These are phyloP conservation scores for Gnaphalium uliginosum DNA, from an alignment of 129 eudicot species.

Conservation along the genomic window DNA sequence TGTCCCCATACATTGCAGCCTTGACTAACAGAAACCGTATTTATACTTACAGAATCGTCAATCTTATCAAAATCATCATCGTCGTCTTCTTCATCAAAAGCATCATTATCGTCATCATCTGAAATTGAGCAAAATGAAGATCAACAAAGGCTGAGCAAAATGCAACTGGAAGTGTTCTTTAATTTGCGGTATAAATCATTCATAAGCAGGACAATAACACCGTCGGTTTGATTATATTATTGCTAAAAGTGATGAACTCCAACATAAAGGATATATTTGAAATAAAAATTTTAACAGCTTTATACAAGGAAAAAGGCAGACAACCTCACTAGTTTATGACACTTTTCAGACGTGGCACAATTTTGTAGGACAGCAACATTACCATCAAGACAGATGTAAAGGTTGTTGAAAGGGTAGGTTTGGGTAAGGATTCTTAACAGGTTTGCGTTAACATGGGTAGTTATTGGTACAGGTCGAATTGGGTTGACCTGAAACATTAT, in stretches of 20 bases:
- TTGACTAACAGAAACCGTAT: not conserved
- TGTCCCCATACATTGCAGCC: not conserved
- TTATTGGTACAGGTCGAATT: not conserved
- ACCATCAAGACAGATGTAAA: not conserved
- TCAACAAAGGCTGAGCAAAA: not conserved
- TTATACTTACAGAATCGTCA: conserved; percentile 47
- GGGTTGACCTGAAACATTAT: not conserved
- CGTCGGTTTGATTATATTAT: too few species aligned
- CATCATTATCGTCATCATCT: conserved; percentile 51
- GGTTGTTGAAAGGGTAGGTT: not conserved
- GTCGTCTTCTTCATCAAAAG: conserved; percentile 39
- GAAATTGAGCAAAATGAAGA: conserved; percentile 17
- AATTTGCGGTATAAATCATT: too few species aligned
- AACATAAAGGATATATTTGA: not conserved
- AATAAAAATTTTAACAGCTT: not conserved
- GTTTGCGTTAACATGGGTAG: not conserved
- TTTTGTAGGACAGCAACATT: not conserved
- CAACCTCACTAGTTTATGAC: not conserved
- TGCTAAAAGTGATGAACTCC: too few species aligned
- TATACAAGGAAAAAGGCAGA: not conserved
- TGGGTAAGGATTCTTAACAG: not conserved
- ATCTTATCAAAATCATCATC: conserved; percentile 74
- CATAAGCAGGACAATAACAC: too few species aligned
- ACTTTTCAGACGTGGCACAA: not conserved
- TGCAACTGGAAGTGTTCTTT: not conserved